Base-by-base conservation (phyloP, 2,329 filamentous ascomycete genomes). In the Microdochium bolleyi region DNA sequence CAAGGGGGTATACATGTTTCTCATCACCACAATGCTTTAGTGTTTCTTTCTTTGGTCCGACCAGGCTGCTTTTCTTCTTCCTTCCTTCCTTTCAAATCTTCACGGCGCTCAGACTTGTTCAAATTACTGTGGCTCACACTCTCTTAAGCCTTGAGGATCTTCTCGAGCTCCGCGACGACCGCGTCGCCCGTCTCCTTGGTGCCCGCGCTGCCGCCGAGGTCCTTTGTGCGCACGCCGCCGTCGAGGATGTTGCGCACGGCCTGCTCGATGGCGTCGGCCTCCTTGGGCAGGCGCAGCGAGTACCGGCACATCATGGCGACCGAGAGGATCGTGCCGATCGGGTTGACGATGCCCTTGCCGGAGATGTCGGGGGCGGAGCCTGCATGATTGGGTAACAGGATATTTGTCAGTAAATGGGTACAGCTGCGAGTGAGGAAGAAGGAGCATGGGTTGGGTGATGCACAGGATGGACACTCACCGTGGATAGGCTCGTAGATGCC, bases 401-500 rank as follows among this genome's bases (percentile, higher is more conserved):
- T n/a, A n/a, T n/a, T n/a, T n/a, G n/a, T n/a, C n/a, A n/a, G n/a
- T n/a, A n/a, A n/a, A n/a, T n/a, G n/a, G n/a, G n/a, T n/a, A n/a
- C n/a, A n/a, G n/a, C n/a, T n/a, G n/a, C n/a, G n/a, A n/a, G n/a
- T n/a, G 16, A 27, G 10, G n/a, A 44, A 25, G 1, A 48, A 50
- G 16, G 50, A 3, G 11, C 11, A 32, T 3, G 11, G 11, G 34
- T 34, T 10, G 22, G 24, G 48, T 8, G 14, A 21, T 7, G 13
- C 13, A 14, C 22, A 7, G 9, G 32, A 13, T 8, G 24, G 52
- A 30, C 41, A 64, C 73, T 55, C 76, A 90, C 89, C 92, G 70
- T 99, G 92, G 62, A 99, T 97, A 24, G 92, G 92, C 79, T 97
- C 92, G 69, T 96, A 99, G 64, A 97, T 96, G 62, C 91, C 92